Evolutionary conservation across 768 basidiomycete species (phyloP).

Genomic region (Porpolomopsis calyptriformis): DNA sequence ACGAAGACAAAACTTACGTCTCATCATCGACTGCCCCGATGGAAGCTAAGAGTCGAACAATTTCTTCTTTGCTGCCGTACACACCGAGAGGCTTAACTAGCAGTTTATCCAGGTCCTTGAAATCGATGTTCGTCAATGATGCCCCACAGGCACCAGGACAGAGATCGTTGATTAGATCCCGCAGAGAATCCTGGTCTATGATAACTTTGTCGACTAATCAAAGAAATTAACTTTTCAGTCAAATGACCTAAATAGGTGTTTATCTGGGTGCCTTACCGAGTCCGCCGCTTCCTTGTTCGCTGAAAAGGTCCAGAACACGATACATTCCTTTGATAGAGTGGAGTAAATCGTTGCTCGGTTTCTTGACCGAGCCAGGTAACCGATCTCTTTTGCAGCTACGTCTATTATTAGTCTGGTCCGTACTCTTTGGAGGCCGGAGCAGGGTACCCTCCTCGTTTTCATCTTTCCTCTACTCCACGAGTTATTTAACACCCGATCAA

Average conservation of each 20-base stretch:
- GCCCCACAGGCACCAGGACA: slow-evolving; percentile 38
- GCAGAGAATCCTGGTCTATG: slow-evolving; percentile 41
- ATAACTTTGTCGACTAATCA: slow-evolving; percentile 54
- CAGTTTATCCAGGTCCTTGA: slow-evolving; percentile 37
- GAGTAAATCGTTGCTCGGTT: slow-evolving; percentile 11
- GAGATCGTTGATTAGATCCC: slow-evolving; percentile 36
- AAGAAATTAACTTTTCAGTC: slow-evolving; percentile 49
- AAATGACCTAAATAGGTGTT: background rate
- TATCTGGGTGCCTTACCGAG: slow-evolving; percentile 27
- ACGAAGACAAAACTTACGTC: slow-evolving; percentile 30
- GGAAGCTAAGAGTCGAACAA: slow-evolving; percentile 33
- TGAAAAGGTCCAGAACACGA: slow-evolving; percentile 43
- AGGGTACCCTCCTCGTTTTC: too few species aligned
- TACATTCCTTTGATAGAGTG: slow-evolving; percentile 36
- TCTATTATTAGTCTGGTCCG: background rate
- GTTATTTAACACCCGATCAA: too few species aligned
- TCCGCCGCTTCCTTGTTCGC: slow-evolving; percentile 39
- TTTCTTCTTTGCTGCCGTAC: slow-evolving; percentile 44
- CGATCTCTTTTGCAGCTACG: background rate
- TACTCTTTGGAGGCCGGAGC: background rate
- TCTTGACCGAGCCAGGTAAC: background rate
- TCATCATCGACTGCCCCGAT: slow-evolving; percentile 27
- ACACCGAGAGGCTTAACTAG: slow-evolving; percentile 41
- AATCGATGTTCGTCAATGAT: slow-evolving; percentile 47
- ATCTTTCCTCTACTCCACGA: too few species aligned